Conservation (phyloP, 2,329 filamentous ascomycete genomes). For the Trichoderma sp. region DNA sequence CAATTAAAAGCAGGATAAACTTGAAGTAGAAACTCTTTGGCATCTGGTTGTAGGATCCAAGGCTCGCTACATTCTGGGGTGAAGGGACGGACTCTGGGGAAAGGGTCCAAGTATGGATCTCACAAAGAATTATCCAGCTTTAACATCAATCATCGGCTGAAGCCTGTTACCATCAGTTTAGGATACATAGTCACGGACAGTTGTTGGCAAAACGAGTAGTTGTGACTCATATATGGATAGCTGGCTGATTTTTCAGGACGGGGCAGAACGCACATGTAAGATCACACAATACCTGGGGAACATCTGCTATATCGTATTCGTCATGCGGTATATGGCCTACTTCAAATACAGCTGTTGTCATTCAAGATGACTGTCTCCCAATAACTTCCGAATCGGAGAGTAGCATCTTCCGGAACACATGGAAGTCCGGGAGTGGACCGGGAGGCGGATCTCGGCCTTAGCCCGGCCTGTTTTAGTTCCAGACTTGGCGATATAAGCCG, state of each 20-base stretch:
- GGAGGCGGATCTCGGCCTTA: slow-evolving; percentile 7
- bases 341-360: neutral
- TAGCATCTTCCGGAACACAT: neutral
- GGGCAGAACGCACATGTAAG: neutral
- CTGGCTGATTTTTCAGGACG: neutral
- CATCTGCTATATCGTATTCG: neutral
- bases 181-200: neutral
- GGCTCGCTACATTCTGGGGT: neutral
- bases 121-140: neutral
- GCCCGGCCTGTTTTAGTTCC: neutral
- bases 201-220: neutral
- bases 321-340: neutral
- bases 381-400: neutral
- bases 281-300: neutral
- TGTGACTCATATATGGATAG: neutral
- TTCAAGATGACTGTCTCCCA: neutral
- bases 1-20: neutral
- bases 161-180: neutral
- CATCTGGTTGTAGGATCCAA: neutral
- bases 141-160: neutral
- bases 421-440: slow-evolving; percentile 3
- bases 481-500: neutral
- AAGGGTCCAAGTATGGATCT: neutral
- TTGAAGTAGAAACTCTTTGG: neutral
- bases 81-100: neutral